phyloP scores from a whole-genome alignment of 257 asterid species.

The Solanum dulcamara region DNA sequence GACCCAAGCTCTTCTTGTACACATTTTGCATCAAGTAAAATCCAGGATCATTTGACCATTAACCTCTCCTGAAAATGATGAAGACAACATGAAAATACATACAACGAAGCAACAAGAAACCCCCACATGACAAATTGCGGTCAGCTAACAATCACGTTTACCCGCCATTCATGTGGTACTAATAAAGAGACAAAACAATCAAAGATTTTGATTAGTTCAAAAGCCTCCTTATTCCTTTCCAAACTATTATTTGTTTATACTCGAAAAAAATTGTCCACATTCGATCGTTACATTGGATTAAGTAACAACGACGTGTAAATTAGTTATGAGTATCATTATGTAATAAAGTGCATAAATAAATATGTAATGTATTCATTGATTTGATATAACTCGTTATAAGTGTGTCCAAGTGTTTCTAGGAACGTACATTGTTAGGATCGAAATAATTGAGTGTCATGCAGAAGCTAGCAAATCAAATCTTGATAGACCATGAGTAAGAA shows the following conservation, averaged over 20 bases:
- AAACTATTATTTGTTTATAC: background rate
- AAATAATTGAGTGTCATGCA: too few relatives aligned
- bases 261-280: background rate
- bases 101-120: background rate
- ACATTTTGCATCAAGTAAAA: background rate
- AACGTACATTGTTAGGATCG: too few relatives aligned
- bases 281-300: background rate
- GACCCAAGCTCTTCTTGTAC: background rate
- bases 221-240: background rate
- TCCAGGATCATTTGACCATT: background rate
- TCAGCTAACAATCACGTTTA: background rate
- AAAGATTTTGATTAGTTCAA: background rate
- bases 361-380: background rate
- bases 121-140: background rate
- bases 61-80: background rate
- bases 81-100: background rate
- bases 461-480: too few relatives aligned
- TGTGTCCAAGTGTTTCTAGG: too few relatives aligned
- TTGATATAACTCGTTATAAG: background rate
- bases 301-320: too few relatives aligned
- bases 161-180: background rate
- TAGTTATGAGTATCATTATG: too few relatives aligned
- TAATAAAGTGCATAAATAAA: too few relatives aligned
- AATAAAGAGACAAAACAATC: background rate
- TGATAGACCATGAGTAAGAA: too few relatives aligned